These are phyloP conservation scores for Diophrys sp. DNA, from an alignment of 73 alveolate genomes.

Conservation along the genomic window DNA sequence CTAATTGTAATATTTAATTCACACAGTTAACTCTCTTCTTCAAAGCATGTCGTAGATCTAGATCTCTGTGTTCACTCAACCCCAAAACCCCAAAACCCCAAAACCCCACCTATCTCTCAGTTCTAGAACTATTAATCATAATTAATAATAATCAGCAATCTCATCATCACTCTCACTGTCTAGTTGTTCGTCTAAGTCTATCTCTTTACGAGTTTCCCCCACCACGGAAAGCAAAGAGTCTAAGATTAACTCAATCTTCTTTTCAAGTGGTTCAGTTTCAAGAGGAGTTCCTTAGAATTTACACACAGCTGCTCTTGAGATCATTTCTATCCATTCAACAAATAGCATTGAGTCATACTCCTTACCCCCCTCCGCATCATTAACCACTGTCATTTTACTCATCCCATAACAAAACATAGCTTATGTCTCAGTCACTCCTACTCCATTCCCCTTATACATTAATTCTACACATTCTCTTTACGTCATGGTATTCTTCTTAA, in stretches of 20 bases:
- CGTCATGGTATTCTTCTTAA: slow-evolving; percentile 32
- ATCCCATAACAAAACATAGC: slow-evolving; percentile 32
- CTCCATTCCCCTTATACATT: slow-evolving; percentile 13
- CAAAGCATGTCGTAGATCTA: no score
- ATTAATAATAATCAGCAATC: background rate
- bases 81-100: slow-evolving; percentile 5
- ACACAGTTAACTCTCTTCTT: no score
- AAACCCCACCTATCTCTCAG: no score
- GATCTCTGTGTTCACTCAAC: no score
- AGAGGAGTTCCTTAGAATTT: background rate
- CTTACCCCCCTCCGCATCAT: slow-evolving; percentile 19
- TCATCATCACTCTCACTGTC: slow-evolving; percentile 1
- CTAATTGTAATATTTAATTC: no score
- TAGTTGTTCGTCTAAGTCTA: background rate
- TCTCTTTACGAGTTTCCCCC: background rate
- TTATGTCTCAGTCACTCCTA: slow-evolving; percentile 11
- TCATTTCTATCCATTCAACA: slow-evolving; percentile 52
- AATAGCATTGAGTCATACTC: slow-evolving; percentile 29
- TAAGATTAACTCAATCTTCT: background rate
- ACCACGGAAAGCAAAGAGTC: background rate
- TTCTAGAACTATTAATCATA: background rate
- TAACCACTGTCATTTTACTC: slow-evolving; percentile 52
- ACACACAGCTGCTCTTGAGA: slow-evolving; percentile 42
- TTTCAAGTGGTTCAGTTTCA: background rate
- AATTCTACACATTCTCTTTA: background rate